Evolutionary conservation across 148 eudicot genomes (phyloP).

Genomic region (Diospyros lotus): DNA sequence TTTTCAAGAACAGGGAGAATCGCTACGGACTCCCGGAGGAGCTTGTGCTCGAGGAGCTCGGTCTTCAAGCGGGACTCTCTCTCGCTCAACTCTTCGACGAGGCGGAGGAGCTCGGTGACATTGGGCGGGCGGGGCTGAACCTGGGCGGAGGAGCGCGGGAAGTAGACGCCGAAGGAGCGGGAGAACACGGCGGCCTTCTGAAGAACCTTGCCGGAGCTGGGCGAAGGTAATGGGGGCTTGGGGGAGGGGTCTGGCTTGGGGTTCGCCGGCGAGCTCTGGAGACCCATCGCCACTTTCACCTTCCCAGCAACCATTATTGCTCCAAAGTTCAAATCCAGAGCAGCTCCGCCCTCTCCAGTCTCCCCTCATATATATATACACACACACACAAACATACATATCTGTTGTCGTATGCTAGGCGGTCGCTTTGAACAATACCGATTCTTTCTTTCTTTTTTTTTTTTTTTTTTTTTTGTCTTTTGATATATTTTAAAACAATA

Average conservation of each 20-base stretch:
- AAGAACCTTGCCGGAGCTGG: conserved; percentile 24
- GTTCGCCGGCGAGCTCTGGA: conserved; percentile 42
- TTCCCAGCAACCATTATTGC: conserved; percentile 75
- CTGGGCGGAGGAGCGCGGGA: conserved; percentile 80
- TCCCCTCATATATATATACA: too few relatives aligned
- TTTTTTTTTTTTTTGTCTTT: too few relatives aligned
- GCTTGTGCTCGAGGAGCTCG: conserved; percentile 63
- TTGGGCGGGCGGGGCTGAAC: conserved; percentile 91
- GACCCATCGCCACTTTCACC: conserved; percentile 62
- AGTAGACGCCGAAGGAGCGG: conserved; percentile 73
- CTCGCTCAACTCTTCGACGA: conserved; percentile 71
- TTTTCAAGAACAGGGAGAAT: conserved; percentile 63
- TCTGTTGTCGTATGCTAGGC: too few relatives aligned
- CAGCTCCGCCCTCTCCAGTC: too few relatives aligned
- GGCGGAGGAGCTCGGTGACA: conserved; percentile 52
- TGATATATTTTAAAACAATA: too few relatives aligned
- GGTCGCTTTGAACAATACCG: too few relatives aligned
- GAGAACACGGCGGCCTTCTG: conserved; percentile 43
- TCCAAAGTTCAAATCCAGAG: not conserved
- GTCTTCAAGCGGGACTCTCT: conserved; percentile 60
- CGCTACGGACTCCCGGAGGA: conserved; percentile 53
- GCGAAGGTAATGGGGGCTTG: conserved; percentile 26
- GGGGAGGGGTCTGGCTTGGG: conserved; percentile 22
- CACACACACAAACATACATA: too few relatives aligned
- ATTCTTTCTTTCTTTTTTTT: too few relatives aligned